A percentile compares a stretch with the other conserved stretches of the same genome.
Evolutionary conservation across 2,329 filamentous ascomycete species (phyloP).

Genomic region (Zasmidium citrigriseum): DNA sequence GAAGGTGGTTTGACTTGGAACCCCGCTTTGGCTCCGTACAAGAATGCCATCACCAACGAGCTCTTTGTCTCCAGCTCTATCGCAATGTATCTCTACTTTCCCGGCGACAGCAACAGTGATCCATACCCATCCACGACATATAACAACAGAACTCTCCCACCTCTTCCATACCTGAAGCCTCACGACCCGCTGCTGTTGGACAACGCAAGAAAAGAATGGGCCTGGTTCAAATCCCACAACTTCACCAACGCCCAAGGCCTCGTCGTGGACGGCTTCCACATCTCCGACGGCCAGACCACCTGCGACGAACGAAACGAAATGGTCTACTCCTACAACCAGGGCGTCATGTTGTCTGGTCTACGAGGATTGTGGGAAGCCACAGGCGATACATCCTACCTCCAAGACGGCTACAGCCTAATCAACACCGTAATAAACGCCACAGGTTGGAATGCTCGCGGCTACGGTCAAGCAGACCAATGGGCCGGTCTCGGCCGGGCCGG

Average conservation of each 20-base stretch:
- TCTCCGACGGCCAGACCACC: slow-evolving; percentile 59
- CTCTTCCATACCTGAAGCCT: slow-evolving; percentile 22
- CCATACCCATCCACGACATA: slow-evolving; percentile 37
- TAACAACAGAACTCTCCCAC: slow-evolving; percentile 50
- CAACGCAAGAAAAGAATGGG: slow-evolving; percentile 75
- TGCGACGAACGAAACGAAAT: slow-evolving; percentile 79
- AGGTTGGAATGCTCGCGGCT: slow-evolving; percentile 58
- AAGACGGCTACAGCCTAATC: slow-evolving; percentile 77
- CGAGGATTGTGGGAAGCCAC: slow-evolving; percentile 81
- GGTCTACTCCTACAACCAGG: slow-evolving; percentile 96
- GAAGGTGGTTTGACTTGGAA: slow-evolving; percentile 92
- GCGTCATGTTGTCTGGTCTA: slow-evolving; percentile 81
- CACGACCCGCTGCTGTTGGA: slow-evolving; percentile 59
- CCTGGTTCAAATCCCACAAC: slow-evolving; percentile 75
- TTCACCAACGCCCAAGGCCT: slow-evolving; percentile 79
- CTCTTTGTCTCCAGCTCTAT: slow-evolving; percentile 84
- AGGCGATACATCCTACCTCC: slow-evolving; percentile 67
- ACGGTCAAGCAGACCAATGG: slow-evolving; percentile 52
- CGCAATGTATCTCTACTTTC: slow-evolving; percentile 88
- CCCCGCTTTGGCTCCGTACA: slow-evolving; percentile 77
- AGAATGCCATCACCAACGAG: slow-evolving; percentile 96
- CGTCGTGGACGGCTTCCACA: slow-evolving; percentile 83
- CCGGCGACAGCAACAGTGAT: slow-evolving; percentile 69
- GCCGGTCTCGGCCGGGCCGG: slow-evolving; percentile 75
- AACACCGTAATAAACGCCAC: slow-evolving; percentile 74